These are phyloP conservation scores for Colletotrichum sp. DNA, from an alignment of 2,329 filamentous ascomycete species.

Conservation along the genomic window DNA sequence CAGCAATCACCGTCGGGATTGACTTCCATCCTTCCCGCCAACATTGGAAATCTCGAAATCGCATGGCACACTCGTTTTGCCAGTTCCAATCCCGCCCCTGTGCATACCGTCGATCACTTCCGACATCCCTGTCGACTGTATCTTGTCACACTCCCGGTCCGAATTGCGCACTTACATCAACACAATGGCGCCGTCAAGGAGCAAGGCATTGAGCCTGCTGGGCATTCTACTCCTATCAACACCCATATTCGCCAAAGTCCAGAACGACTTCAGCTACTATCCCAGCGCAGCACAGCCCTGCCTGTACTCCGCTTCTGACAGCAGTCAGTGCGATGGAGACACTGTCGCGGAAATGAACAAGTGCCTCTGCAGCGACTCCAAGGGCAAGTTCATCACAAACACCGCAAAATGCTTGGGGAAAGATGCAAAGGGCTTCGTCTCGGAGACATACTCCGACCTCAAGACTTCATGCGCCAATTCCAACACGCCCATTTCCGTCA, in stretches of 20 bases:
- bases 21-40: neutral
- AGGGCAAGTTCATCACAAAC: slow-evolving; percentile 50
- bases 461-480: slow-evolving; percentile 46
- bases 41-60: neutral
- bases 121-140: neutral
- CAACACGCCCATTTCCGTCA: slow-evolving; percentile 45
- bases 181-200: slow-evolving; percentile 6
- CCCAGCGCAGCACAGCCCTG: slow-evolving; percentile 46
- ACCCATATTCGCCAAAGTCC: slow-evolving; percentile 25
- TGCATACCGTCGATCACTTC: neutral
- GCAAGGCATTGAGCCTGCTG: slow-evolving; percentile 20
- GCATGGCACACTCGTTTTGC: neutral
- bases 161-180: neutral
- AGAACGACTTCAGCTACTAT: slow-evolving; percentile 48
- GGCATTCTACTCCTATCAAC: slow-evolving; percentile 26
- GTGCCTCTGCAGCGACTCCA: slow-evolving; percentile 53
- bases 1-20: fast-evolving
- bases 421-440: slow-evolving; percentile 38
- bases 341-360: slow-evolving; percentile 45
- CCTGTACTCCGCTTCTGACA: slow-evolving; percentile 42
- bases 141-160: fast-evolving
- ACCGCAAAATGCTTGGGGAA: slow-evolving; percentile 50
- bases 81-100: neutral
- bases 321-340: slow-evolving; percentile 43
- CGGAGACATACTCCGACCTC: slow-evolving; percentile 48